A percentile compares a stretch with the other conserved stretches of the same genome.
These are phyloP conservation scores for Rhododendron mucronatum DNA, from an alignment of 148 eudicot species.

Conservation along the genomic window DNA sequence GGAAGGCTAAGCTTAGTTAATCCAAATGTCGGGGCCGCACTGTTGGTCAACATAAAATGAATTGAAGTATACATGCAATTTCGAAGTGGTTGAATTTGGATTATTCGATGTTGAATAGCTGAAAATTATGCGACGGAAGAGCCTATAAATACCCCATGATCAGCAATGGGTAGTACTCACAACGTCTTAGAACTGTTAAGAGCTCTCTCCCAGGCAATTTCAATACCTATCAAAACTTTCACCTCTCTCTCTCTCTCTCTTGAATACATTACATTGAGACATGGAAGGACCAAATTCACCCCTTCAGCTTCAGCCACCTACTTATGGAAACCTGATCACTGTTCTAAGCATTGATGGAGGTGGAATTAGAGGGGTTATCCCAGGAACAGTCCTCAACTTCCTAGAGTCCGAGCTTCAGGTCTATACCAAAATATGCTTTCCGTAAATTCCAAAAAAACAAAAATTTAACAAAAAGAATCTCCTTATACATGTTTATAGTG, in stretches of 20 bases:
- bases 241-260: too few relatives aligned
- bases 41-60: neutral
- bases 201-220: neutral
- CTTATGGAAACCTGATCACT: constrained; percentile 16
- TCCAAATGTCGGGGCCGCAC: too few relatives aligned
- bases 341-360: constrained; percentile 25
- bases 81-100: neutral
- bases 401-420: constrained; percentile 21
- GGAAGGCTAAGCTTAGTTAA: too few relatives aligned
- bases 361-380: constrained; percentile 24
- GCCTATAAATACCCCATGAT: constrained; percentile 1
- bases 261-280: neutral
- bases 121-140: neutral
- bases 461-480: too few relatives aligned
- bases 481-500: neutral
- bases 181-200: neutral
- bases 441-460: neutral
- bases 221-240: neutral
- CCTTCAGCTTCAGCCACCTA: constrained; percentile 15
- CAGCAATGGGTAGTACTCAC: neutral
- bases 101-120: neutral
- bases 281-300: constrained; percentile 2
- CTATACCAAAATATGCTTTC: neutral
- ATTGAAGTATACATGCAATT: neutral
- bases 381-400: constrained; percentile 11